A percentile compares a stretch with the other conserved stretches of the same genome.
phyloP scores from a whole-genome alignment of 2,329 filamentous ascomycete genomes.

The Pseudogymnoascus destructans region DNA sequence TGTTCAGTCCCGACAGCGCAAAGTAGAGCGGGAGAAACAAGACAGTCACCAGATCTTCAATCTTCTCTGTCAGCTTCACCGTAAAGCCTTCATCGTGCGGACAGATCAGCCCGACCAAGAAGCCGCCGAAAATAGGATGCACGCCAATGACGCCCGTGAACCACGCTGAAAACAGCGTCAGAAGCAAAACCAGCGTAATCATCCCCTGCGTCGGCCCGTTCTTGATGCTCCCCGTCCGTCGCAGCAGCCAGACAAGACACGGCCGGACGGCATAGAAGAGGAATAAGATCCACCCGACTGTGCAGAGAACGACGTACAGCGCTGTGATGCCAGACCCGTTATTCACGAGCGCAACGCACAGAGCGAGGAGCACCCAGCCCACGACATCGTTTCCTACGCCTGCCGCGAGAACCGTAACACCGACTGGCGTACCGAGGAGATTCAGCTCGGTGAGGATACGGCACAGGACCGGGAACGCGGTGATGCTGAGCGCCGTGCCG shows the following conservation, averaged over 20 bases:
- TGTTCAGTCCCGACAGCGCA: constrained; percentile 78
- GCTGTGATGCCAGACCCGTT: constrained; percentile 70
- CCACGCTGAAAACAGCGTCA: constrained; percentile 68
- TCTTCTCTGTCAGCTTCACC: constrained; percentile 83
- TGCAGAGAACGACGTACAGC: constrained; percentile 69
- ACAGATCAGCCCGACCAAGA: constrained; percentile 78
- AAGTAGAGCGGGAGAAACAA: constrained; percentile 88
- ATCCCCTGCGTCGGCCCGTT: constrained; percentile 81
- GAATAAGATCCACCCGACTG: constrained; percentile 62
- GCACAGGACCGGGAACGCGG: constrained; percentile 81
- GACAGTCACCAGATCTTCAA: constrained; percentile 78
- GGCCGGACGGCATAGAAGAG: constrained; percentile 62
- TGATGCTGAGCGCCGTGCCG: constrained; percentile 87
- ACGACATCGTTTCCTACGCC: constrained; percentile 88
- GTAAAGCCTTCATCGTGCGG: constrained; percentile 83
- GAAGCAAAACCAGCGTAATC: constrained; percentile 67
- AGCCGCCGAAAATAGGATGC: constrained; percentile 80
- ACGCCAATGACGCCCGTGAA: constrained; percentile 86
- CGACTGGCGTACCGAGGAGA: constrained; percentile 68
- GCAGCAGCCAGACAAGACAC: constrained; percentile 59
- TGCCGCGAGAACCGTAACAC: constrained; percentile 77
- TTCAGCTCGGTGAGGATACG: constrained; percentile 88
- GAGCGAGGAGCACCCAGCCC: constrained; percentile 82
- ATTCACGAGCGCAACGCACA: constrained; percentile 89
- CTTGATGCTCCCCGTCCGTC: constrained; percentile 62